Base-by-base conservation (phyloP, 805 yeast genomes). In the Lipomyces lipofer region DNA sequence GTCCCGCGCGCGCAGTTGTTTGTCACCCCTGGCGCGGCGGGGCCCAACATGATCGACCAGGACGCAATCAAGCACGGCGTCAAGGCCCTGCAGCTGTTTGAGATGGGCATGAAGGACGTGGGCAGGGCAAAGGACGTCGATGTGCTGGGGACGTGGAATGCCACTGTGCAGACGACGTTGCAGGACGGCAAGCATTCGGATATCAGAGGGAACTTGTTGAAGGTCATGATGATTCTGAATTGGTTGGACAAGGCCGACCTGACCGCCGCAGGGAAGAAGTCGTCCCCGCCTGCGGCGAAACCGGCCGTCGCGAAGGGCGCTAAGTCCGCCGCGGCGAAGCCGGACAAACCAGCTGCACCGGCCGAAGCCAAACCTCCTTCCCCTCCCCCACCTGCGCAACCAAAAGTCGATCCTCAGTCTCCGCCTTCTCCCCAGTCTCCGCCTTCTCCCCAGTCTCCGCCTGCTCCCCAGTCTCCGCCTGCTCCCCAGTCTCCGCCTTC, bases 11-110 rank as follows among this genome's bases (percentile, higher is more conserved):
- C 59, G 13, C 54, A 58, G 52, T 24, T 58, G 43, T 58, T 58
- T 42, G 62, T 58, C 30, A 58, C 62, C 19, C 62, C 62, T 13
- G 62, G 62, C 10, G 42, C 60, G 21, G 39, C 62, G 6, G 62
- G 62, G 3, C 60, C 62, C n/a, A 36, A 43, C 28, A 58, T 58
- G 60, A 43, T 47, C 27, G 62, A 58, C 19, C 57, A 47, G n/a
- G 62, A 58, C 43, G 36, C 49, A 24, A 13, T 58, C 25, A 47
- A 47, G 44, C 58, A 56, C 46, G 62, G 62, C 19, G 17, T 36
- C 39, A 51, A 58, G 45, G 60, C 60, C 6, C 43, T 58, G 27
- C 54, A 51, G 22, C 17, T 47, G 2, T 58, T 58, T 28, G 62
- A 58, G 40, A 17, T 22, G 17, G 54, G 55, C 30, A 55, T 58